Evolutionary conservation across 495 filamentous ascomycete species (phyloP).

Genomic region (Xylaria acuta): DNA sequence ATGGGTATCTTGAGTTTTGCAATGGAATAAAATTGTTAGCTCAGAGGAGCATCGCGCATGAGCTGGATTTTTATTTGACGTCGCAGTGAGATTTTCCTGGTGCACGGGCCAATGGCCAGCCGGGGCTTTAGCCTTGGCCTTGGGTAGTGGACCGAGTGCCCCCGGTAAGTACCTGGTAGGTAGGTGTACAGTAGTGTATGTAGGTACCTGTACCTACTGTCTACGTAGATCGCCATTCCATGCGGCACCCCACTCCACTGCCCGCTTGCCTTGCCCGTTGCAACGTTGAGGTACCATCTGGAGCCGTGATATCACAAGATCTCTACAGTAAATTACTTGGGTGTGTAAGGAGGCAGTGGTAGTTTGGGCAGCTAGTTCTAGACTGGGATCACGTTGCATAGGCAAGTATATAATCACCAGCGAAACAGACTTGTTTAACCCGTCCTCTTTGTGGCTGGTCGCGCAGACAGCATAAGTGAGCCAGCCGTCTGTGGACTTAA

Average conservation of each 20-base stretch:
- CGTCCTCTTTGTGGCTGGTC: not conserved
- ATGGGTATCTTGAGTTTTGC: slow-evolving; percentile 24
- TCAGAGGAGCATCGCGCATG: not conserved
- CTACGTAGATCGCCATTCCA: no score
- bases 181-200: no score
- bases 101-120: slow-evolving; percentile 29
- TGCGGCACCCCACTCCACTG: not conserved
- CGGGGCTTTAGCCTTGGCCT: no score
- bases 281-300: not conserved
- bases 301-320: not conserved
- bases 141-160: not conserved
- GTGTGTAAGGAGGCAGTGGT: not conserved
- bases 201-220: no score
- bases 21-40: slow-evolving; percentile 3
- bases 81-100: slow-evolving; percentile 27
- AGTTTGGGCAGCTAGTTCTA: not conserved
- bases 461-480: not conserved
- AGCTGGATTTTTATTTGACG: slow-evolving; percentile 35
- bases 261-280: not conserved
- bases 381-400: not conserved
- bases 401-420: not conserved
- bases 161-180: no score
- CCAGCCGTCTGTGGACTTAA: not conserved
- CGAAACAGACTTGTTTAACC: slow-evolving; percentile 18
- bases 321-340: not conserved